Conservation (phyloP, 805 yeast genomes). For the Suhomyces xylopsoci region DNA sequence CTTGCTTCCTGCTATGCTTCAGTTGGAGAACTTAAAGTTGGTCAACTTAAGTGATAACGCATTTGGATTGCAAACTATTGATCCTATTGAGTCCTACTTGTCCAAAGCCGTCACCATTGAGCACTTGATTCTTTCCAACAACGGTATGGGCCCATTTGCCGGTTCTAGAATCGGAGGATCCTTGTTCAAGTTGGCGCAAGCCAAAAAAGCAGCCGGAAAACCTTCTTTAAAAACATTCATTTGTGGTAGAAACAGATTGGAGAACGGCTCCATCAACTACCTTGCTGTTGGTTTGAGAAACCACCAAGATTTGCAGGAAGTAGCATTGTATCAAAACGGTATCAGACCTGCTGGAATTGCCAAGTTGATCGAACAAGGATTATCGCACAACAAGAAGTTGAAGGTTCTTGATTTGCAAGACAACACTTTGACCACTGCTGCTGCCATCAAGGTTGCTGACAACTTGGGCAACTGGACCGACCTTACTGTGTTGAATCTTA, state of each 20-base stretch:
- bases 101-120: conserved; percentile 73
- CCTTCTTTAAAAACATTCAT: conserved; percentile 74
- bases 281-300: conserved; percentile 82
- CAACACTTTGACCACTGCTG: conserved; percentile 80
- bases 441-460: conserved; percentile 52
- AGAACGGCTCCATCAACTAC: conserved; percentile 86
- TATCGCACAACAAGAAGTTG: conserved; percentile 57
- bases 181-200: conserved; percentile 63
- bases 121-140: conserved; percentile 86
- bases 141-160: conserved; percentile 98
- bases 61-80: conserved; percentile 92
- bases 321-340: conserved; percentile 92
- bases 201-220: conserved; percentile 53
- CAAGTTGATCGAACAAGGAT: conserved; percentile 68
- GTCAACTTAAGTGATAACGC: conserved; percentile 93
- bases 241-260: conserved; percentile 96
- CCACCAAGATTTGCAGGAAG: conserved; percentile 67
- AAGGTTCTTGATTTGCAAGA: conserved; percentile 85
- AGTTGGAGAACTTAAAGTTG: conserved; percentile 65
- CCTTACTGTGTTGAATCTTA: conserved; percentile 75
- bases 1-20: conserved; percentile 69
- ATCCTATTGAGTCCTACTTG: conserved; percentile 77
- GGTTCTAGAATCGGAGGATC: conserved; percentile 93
- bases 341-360: conserved; percentile 92
- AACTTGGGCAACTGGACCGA: conserved; percentile 58